A percentile compares a stretch with the other conserved stretches of the same genome.
These are phyloP conservation scores for Beauveria australis DNA, from an alignment of 2,329 filamentous ascomycete genomes.

Conservation along the genomic window DNA sequence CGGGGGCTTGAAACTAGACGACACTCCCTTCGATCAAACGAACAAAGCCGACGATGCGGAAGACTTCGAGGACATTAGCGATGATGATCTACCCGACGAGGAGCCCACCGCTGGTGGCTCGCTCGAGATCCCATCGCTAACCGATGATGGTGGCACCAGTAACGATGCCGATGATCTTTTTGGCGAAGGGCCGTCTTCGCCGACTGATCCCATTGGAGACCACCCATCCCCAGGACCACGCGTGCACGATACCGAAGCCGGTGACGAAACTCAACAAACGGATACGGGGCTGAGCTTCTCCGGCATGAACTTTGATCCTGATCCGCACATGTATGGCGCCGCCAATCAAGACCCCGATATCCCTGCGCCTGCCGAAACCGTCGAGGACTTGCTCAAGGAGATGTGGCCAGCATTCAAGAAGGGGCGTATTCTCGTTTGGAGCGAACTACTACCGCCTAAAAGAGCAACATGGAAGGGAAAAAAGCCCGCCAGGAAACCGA, in stretches of 20 bases:
- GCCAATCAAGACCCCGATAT: conserved; percentile 54
- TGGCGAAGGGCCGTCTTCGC: conserved; percentile 50
- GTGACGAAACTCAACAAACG: conserved; percentile 25
- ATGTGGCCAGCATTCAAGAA: conserved; percentile 76
- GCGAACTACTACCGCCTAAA: conserved; percentile 74
- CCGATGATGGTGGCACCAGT: conserved; percentile 52
- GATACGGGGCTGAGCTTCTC: conserved; percentile 28
- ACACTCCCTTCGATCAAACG: conserved; percentile 46
- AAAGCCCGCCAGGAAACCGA: conserved; percentile 68
- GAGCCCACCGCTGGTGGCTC: conserved; percentile 36
- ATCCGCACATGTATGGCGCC: conserved; percentile 32
- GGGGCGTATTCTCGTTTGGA: conserved; percentile 68
- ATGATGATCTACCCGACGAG: conserved; percentile 83
- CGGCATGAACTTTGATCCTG: conserved; percentile 41
- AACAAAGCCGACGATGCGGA: conserved; percentile 89
- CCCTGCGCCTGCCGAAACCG: conserved; percentile 62
- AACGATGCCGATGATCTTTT: conserved; percentile 61
- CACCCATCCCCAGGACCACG: conserved; percentile 37
- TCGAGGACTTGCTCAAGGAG: conserved; percentile 67
- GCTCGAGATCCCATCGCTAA: conserved; percentile 43
- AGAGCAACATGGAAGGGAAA: conserved; percentile 72
- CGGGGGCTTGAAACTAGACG: conserved; percentile 35
- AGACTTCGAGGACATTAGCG: conserved; percentile 85
- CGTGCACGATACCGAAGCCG: conserved; percentile 31
- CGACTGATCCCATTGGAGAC: conserved; percentile 33